phyloP scores from a whole-genome alignment of 306 rosid species.

The Boehmeria nivea region DNA sequence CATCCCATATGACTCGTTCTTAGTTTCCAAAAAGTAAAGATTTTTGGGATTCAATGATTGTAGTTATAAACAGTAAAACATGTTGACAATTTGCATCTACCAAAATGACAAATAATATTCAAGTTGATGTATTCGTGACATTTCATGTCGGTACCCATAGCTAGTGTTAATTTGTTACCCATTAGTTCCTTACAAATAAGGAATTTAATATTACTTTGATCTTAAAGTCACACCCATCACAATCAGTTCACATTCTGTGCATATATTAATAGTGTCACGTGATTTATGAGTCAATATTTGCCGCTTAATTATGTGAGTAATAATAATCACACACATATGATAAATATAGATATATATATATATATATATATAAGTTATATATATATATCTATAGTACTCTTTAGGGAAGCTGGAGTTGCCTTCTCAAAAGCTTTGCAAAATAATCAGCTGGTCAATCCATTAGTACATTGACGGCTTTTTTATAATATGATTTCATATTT shows the following conservation, averaged over 20 bases:
- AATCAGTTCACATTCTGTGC: slow-evolving; percentile 22
- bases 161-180: background rate
- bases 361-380: no score
- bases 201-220: background rate
- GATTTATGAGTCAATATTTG: slow-evolving; percentile 13
- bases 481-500: background rate
- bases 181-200: background rate
- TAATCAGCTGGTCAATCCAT: background rate
- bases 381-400: no score
- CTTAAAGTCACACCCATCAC: slow-evolving; percentile 17
- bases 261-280: slow-evolving; percentile 14
- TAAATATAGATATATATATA: no score
- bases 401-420: no score
- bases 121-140: slow-evolving; percentile 9
- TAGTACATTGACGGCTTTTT: background rate
- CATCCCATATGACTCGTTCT: no score
- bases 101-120: slow-evolving; percentile 14
- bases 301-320: slow-evolving; percentile 5
- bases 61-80: slow-evolving; percentile 10
- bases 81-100: slow-evolving; percentile 25
- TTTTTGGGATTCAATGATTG: no score
- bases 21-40: no score
- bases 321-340: background rate
- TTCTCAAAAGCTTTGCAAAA: background rate
- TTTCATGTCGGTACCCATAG: slow-evolving; percentile 11